Base-by-base conservation (phyloP, 306 rosid species). In the Luffa acutangula region DNA sequence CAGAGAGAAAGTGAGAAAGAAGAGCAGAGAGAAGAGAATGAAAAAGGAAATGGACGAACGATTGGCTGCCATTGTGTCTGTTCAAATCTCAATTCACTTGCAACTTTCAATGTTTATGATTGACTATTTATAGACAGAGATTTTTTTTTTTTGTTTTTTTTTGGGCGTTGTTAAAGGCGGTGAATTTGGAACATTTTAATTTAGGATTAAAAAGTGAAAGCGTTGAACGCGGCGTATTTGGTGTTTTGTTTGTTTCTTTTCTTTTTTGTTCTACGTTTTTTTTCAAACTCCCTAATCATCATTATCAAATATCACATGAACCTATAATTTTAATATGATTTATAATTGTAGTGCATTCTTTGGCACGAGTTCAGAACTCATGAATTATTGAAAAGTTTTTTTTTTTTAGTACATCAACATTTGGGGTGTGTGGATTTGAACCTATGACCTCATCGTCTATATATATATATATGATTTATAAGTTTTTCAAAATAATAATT, bases 1-100 rank as follows among this genome's bases (percentile, higher is more conserved):
- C 39, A 71, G 34, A 11, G 93, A 90, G 87, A 90, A 72, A 70
- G 94, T 34, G 80, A 90, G 79, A 73, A 94, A 39, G 75, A 92
- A 81, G 84, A 94, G 90, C 73, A 94, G 63, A 76, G 92, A 87
- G 53, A 90, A 42, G 53, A 84, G 56, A 36, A 91, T 39, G 20
- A 90, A 43, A 75, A 85, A 37, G 74, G 85, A 67, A 53, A 20
- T 83, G 86, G 52, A 84, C 20, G 88, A 75, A 82, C 86, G 90
- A 25, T 2, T 31, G 39, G 57, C 2, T 43, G 76, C 76, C 76
- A 45, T 66, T 18, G 31, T 25, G 31, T 25, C 31, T 25, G 31
- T 25, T 25, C 31, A 25, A 25, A 25, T 25, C 31, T 25, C 31
- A 25, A 25, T 25, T 25, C 31, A 25, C 31, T 25, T 25, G 42